Evolutionary conservation across 345 rosid species (phyloP), one percentile per base, ranked within the genome.

Genomic region (Erodium maritimum): DNA sequence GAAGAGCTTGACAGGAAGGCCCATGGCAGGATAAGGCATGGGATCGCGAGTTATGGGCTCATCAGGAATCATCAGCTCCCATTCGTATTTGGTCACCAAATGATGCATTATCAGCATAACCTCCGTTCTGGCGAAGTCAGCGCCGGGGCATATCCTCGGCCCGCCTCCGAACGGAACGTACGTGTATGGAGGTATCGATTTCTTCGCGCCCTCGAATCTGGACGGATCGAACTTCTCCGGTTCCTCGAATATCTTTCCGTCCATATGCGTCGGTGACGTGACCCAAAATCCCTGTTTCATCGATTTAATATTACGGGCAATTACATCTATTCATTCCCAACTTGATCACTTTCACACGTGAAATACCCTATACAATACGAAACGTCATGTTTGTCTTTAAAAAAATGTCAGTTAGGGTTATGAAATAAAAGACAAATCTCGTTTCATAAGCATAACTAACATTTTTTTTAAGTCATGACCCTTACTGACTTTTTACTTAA

Each of bases 221-320:
- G 55, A 19, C 11, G 71, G 71, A 57, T 62, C 63, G 33, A 68
- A 52, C 62, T 57, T 55, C 25, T 57, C 64, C 7, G 72, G 68
- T 25, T 63, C 58, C 50, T 59, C 56, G 48, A 68, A 68, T 18
- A 68, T 63, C 33, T 63, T 50, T 11, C 21, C 23, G 21, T 68
- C 56, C 72, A 69, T 64, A 19, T 69, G 68, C 19, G 73, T 69
- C 0, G 61, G 54, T n/a, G 61, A 57, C 7, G 73, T 45, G 24
- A 52, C 48, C 68, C 73, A 69, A 10, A 69, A 50, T 14, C 64
- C 51, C 68, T 64, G 58, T 21, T 25, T 2, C 33, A 7, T 25
- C n/a, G n/a, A n/a, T n/a, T n/a, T n/a, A n/a, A n/a, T n/a, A n/a
- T n/a, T n/a, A n/a, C n/a, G n/a, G n/a, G n/a, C n/a, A n/a, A n/a